Conservation (phyloP, 805 yeast species). For the Groenewaldozyma tartarivorans region DNA sequence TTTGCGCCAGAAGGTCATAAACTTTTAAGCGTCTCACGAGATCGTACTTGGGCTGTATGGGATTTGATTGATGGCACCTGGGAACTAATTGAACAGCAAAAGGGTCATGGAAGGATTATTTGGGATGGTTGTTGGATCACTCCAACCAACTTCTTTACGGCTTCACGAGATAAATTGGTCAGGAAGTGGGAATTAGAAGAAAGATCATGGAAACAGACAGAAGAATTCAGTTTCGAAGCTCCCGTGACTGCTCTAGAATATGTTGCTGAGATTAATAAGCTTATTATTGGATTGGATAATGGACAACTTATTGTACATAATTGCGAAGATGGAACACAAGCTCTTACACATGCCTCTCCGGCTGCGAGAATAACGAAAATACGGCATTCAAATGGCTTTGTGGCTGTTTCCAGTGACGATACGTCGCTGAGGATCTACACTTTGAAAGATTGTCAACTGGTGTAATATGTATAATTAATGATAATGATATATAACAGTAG, state of each 20-base stretch:
- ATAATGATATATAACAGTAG: too few species aligned
- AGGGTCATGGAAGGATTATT: slow-evolving; percentile 83
- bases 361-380: slow-evolving; percentile 53
- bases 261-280: slow-evolving; percentile 21
- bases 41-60: slow-evolving; percentile 79
- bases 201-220: slow-evolving; percentile 27
- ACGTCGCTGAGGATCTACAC: slow-evolving; percentile 46
- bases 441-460: too few species aligned
- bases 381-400: slow-evolving; percentile 23
- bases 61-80: slow-evolving; percentile 33
- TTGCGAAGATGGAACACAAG: slow-evolving; percentile 27
- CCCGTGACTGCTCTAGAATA: slow-evolving; percentile 49
- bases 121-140: slow-evolving; percentile 90
- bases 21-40: slow-evolving; percentile 76
- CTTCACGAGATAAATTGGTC: slow-evolving; percentile 73
- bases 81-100: slow-evolving; percentile 19
- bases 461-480: too few species aligned
- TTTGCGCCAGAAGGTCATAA: slow-evolving; percentile 62
- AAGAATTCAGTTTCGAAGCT: slow-evolving; percentile 47
- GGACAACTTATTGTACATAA: slow-evolving; percentile 47
- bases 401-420: slow-evolving; percentile 63
- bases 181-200: slow-evolving; percentile 56
- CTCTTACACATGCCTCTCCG: slow-evolving; percentile 49
- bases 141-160: slow-evolving; percentile 53
- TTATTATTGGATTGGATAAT: slow-evolving; percentile 63